phyloP scores from a whole-genome alignment of 176 grass and related monocot species.

The Metroxylon sagu region DNA sequence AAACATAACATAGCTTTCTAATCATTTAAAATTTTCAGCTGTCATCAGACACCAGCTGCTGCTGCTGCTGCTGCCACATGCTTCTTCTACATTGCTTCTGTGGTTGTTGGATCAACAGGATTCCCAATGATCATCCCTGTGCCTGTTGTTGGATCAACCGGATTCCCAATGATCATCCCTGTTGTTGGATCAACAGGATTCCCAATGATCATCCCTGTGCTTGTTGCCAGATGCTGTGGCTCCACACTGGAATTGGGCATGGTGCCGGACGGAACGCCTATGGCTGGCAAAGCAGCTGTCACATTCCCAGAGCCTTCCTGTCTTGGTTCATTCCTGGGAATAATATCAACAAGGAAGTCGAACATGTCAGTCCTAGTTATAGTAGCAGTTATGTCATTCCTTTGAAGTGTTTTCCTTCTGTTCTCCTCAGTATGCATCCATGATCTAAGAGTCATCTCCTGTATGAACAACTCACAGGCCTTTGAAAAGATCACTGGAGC shows the following conservation, averaged over 20 bases:
- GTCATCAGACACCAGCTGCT: too few relatives aligned
- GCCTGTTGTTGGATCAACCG: conserved; percentile 17
- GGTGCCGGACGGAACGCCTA: conserved; percentile 28
- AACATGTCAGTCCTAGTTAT: conserved; percentile 51
- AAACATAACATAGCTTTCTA: too few relatives aligned
- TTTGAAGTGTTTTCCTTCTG: conserved; percentile 43
- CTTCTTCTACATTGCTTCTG: too few relatives aligned
- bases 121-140: conserved; percentile 20
- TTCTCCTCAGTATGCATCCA: conserved; percentile 67
- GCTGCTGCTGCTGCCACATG: too few relatives aligned
- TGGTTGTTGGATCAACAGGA: not conserved
- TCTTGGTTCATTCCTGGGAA: conserved; percentile 34
- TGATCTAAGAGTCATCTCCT: conserved; percentile 50
- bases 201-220: conserved; percentile 22
- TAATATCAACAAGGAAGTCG: conserved; percentile 51
- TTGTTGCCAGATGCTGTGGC: conserved; percentile 17
- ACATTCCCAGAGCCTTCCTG: conserved; percentile 27
- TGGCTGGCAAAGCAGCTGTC: conserved; percentile 14
- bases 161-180: conserved; percentile 17
- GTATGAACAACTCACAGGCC: conserved; percentile 49
- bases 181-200: not conserved
- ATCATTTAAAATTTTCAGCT: too few relatives aligned
- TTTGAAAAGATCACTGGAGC: conserved; percentile 44
- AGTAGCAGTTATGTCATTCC: conserved; percentile 44
- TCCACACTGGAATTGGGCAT: conserved; percentile 27